Conservation (phyloP, 2,329 filamentous ascomycete species). For the Coleophoma crateriformis region DNA sequence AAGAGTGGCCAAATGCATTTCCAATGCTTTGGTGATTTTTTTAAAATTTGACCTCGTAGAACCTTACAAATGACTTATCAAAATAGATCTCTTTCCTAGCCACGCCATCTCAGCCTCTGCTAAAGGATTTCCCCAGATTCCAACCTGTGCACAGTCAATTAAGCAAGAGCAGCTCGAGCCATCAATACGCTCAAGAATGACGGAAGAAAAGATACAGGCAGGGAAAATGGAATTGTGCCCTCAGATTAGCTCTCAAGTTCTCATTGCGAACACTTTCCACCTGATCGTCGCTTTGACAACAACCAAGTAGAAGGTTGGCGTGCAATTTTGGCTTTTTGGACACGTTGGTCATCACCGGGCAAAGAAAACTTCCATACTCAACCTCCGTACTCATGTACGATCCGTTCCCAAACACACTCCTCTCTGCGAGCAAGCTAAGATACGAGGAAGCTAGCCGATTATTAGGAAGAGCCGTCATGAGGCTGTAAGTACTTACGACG, state of each 20-base stretch:
- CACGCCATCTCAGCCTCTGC: too few species aligned
- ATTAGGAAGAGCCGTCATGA: constrained; percentile 5
- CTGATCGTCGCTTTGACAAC: constrained; percentile 9
- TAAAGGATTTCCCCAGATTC: background rate
- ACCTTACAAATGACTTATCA: too few species aligned
- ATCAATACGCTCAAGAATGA: background rate
- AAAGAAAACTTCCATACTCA: constrained; percentile 9
- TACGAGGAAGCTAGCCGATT: constrained; percentile 6
- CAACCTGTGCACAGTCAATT: background rate
- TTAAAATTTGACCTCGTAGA: too few species aligned
- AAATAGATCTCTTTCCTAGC: too few species aligned
- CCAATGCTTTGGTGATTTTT: too few species aligned
- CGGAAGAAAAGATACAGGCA: background rate
- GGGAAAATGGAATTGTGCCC: constrained; percentile 15
- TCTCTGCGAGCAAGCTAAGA: constrained; percentile 1
- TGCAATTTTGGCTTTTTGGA: constrained; percentile 33
- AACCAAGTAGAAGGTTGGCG: constrained; percentile 23
- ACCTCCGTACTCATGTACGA: constrained; percentile 7
- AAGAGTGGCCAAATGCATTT: too few species aligned
- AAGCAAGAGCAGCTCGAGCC: background rate
- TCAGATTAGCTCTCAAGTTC: constrained; percentile 34
- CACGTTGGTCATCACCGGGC: constrained; percentile 30
- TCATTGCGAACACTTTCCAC: constrained; percentile 28
- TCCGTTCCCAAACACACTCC: constrained; percentile 2
- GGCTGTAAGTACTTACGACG: constrained; percentile 15